Evolutionary conservation across 2,329 filamentous ascomycete genomes (phyloP).

Genomic region (Remersonia thermophila): DNA sequence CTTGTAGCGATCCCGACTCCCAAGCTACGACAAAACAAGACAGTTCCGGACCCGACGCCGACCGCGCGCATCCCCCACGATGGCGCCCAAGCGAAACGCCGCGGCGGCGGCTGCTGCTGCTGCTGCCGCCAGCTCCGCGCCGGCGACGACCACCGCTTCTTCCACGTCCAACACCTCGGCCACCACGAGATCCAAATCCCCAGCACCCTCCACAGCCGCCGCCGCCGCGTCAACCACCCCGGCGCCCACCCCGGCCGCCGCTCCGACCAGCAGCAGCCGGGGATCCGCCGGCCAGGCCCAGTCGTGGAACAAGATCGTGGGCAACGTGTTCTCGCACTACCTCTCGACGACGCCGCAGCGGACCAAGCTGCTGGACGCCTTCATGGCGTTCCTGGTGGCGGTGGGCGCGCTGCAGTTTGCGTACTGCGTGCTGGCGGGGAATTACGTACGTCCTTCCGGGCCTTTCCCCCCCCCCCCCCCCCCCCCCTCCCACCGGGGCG

Average conservation of each 20-base stretch:
- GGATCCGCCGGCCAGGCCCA: conserved; percentile 10
- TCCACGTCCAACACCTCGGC: conserved; percentile 4
- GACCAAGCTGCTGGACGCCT: conserved; percentile 81
- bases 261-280: background rate
- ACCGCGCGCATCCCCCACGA: conserved; percentile 16
- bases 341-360: conserved; percentile 71
- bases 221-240: background rate
- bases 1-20: too few relatives aligned
- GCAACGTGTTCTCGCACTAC: conserved; percentile 68
- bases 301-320: conserved; percentile 47
- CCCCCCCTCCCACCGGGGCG: too few relatives aligned
- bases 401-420: conserved; percentile 86
- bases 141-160: conserved; percentile 2
- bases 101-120: conserved; percentile 7
- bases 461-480: background rate
- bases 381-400: conserved; percentile 75
- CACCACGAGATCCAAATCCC: conserved; percentile 11
- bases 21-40: too few relatives aligned
- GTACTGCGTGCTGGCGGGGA: conserved; percentile 84
- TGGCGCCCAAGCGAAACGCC: conserved; percentile 34
- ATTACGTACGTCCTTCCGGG: conserved; percentile 63
- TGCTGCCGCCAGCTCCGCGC: background rate
- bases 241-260: conserved; percentile 8
- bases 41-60: too few relatives aligned
- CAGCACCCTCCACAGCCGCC: conserved; percentile 1